These are phyloP conservation scores for Chaetomidium leptoderma DNA, from an alignment of 495 filamentous ascomycete genomes.

Conservation along the genomic window DNA sequence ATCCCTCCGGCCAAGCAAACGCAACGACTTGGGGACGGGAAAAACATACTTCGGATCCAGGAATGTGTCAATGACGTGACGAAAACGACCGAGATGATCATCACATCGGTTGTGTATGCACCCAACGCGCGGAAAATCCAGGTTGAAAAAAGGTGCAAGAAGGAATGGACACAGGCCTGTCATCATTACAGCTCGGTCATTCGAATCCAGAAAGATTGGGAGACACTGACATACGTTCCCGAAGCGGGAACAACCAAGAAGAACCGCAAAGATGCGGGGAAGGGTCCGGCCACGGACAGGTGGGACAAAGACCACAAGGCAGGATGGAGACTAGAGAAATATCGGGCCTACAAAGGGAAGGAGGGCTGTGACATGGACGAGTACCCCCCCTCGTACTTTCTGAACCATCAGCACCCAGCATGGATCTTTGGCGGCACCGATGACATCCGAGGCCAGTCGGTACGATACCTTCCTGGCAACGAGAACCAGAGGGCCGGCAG, in stretches of 20 bases:
- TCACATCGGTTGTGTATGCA: not conserved
- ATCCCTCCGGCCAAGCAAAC: too few species aligned
- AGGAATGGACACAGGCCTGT: not conserved
- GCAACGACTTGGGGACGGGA: too few species aligned
- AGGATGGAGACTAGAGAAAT: too few species aligned
- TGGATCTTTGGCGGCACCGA: not conserved
- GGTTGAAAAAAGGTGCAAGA: not conserved
- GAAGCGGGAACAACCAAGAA: not conserved
- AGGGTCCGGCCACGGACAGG: too few species aligned
- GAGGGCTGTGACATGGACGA: slow-evolving; percentile 7
- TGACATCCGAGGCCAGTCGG: not conserved
- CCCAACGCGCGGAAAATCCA: not conserved
- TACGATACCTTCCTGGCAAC: not conserved
- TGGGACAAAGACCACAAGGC: too few species aligned
- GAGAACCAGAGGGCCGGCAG: not conserved
- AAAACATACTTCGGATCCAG: not conserved
- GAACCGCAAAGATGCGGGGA: not conserved
- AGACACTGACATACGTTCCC: not conserved
- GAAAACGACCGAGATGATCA: not conserved
- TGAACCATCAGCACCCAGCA: not conserved
- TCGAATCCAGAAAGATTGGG: not conserved
- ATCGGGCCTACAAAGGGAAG: too few species aligned
- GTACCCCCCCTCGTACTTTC: slow-evolving; percentile 14
- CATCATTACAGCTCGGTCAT: slow-evolving; percentile 10
- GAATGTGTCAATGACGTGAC: not conserved